Evolutionary conservation across 257 asterid genomes (phyloP), one percentile per base, ranked within the genome.

Genomic region (Thymus quinquecostatus): DNA sequence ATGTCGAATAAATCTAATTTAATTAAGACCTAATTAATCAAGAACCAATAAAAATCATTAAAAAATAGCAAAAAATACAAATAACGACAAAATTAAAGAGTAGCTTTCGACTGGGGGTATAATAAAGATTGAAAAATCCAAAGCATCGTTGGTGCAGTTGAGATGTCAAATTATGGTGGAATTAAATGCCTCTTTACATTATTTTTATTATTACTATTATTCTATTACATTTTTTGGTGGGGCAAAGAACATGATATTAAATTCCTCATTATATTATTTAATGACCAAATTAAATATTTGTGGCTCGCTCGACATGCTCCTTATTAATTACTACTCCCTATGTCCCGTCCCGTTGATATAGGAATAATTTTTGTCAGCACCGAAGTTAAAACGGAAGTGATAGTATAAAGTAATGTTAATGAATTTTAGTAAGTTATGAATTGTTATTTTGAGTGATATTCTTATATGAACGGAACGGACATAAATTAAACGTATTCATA

Each of bases 131-230:
- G 74, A 73, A 77, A 77, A 80, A 34, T 40, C 81, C 76, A 71
- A 77, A 70, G 73, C 79, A 60, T 64, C 55, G 70, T 62, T 66
- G 80, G 80, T 60, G 75, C 81, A 78, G 81, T 78, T 78, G 81
- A 76, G 83, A 61, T 75, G 75, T 67, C 59, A 75, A 75, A 57
- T 64, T 60, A 60, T 73, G 77, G 64, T 59, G 80, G 53, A 67
- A 75, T 78, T 71, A 81, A 64, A 81, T 81, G 76, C 80, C 57
- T 40, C 47, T 38, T 21, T n/a, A 49, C 34, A 63, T 38, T 41
- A 38, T 11, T 69, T 64, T 54, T 43, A 28, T 29, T 30, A 40
- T 62, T 41, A 27, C 4, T 27, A 14, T 38, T 21, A 32, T 9
- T 62, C 49, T 41, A 27, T 28, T 28, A 38, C 36, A 36, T 43